Conservation (phyloP, 495 filamentous ascomycete species). For the Chlorociboria aeruginascens region DNA sequence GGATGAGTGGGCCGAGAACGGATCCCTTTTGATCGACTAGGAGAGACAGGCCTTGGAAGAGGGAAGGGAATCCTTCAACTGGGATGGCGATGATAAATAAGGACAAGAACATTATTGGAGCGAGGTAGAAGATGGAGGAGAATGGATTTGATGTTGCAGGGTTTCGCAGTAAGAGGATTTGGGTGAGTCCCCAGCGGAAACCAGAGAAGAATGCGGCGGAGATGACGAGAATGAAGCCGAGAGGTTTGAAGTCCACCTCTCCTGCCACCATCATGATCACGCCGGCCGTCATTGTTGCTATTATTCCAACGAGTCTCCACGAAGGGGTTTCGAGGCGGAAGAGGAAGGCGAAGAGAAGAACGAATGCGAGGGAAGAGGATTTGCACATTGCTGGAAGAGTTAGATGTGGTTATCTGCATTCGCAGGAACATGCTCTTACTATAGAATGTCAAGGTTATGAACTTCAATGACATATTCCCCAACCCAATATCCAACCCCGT, state of each 20-base stretch:
- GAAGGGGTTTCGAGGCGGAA: constrained; percentile 88
- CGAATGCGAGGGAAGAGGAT: constrained; percentile 89
- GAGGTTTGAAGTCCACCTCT: constrained; percentile 78
- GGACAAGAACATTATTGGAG: constrained; percentile 88
- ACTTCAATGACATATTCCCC: constrained; percentile 90
- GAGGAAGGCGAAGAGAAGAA: constrained; percentile 88
- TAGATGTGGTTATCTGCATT: constrained; percentile 7
- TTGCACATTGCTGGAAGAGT: constrained; percentile 82
- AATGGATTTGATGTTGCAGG: constrained; percentile 96
- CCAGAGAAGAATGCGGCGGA: constrained; percentile 88
- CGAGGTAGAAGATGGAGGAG: constrained; percentile 91
- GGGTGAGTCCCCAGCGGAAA: constrained; percentile 93
- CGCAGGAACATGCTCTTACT: constrained; percentile 38
- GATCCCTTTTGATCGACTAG: constrained; percentile 57
- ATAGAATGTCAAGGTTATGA: constrained; percentile 93
- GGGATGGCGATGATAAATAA: constrained; percentile 72
- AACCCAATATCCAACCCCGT: constrained; percentile 95
- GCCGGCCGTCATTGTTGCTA: constrained; percentile 83
- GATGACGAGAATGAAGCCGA: constrained; percentile 88
- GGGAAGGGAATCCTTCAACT: constrained; percentile 63
- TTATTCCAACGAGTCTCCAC: constrained; percentile 72
- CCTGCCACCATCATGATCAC: constrained; percentile 99
- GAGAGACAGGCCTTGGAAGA: constrained; percentile 47
- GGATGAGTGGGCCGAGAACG: constrained; percentile 38
- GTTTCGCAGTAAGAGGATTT: constrained; percentile 88